phyloP scores from a whole-genome alignment of 257 asterid genomes.

The Parsonsia alboflavescens region DNA sequence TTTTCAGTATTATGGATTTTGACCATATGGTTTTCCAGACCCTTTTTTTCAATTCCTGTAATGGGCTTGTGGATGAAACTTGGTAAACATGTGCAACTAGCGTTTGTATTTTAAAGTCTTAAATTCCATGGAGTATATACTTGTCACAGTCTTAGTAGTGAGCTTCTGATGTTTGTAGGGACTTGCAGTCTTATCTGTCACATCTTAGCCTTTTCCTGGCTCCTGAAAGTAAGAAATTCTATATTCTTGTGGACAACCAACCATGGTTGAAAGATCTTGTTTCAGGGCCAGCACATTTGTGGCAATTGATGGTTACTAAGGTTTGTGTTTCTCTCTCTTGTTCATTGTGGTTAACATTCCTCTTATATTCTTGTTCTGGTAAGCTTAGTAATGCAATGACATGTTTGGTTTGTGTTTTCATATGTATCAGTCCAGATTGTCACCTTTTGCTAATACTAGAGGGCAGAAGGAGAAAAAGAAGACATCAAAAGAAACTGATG shows the following conservation, averaged over 20 bases:
- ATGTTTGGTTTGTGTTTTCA: constrained; percentile 8
- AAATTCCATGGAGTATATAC: neutral
- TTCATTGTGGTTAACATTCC: neutral
- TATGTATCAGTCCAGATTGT: constrained; percentile 73
- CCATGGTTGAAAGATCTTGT: constrained; percentile 89
- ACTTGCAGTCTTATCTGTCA: constrained; percentile 92
- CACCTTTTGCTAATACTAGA: constrained; percentile 89
- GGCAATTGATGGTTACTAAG: constrained; percentile 99
- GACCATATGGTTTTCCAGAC: neutral
- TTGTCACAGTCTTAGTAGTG: neutral
- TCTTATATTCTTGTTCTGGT: neutral
- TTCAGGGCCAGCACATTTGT: constrained; percentile 73
- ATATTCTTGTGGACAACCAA: constrained; percentile 82
- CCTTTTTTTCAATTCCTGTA: neutral
- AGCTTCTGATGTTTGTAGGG: constrained; percentile 42
- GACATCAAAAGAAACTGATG: constrained; percentile 29
- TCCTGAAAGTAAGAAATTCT: constrained; percentile 67
- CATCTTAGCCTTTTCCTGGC: constrained; percentile 78
- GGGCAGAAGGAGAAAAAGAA: constrained; percentile 50
- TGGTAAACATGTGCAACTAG: neutral
- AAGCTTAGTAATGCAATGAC: neutral
- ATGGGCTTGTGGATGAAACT: neutral
- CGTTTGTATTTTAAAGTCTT: neutral
- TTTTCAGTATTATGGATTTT: neutral
- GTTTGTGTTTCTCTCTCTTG: constrained; percentile 30